Conservation (phyloP, 306 rosid genomes). For the Calophaca sinica region DNA sequence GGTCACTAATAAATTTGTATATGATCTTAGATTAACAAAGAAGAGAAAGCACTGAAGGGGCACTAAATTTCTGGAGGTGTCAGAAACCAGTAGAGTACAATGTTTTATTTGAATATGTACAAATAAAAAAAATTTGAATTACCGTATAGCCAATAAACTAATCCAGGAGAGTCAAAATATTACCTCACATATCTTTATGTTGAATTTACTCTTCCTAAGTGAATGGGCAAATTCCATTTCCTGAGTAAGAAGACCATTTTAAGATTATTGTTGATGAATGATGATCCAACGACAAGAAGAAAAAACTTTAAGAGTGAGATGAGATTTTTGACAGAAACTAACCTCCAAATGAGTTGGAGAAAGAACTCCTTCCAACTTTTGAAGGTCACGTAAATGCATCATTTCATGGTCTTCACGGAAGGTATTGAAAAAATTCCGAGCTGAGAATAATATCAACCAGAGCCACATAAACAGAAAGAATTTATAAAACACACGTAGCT, state of each 20-base stretch:
- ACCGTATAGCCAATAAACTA: background rate
- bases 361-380: constrained; percentile 93
- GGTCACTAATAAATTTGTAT: constrained; percentile 2
- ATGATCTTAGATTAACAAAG: background rate
- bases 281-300: constrained; percentile 26
- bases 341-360: constrained; percentile 92
- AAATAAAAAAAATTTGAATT: background rate
- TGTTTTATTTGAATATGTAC: background rate
- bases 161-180: constrained; percentile 39
- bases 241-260: constrained; percentile 50
- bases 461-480: constrained; percentile 31
- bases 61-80: background rate
- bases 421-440: constrained; percentile 77
- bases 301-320: background rate
- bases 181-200: constrained; percentile 97
- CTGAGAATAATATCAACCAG: constrained; percentile 58
- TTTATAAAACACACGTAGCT: constrained; percentile 23
- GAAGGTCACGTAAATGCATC: constrained; percentile 88
- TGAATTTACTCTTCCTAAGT: constrained; percentile 87
- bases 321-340: constrained; percentile 28
- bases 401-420: constrained; percentile 93
- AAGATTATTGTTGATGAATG: constrained; percentile 30
- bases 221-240: constrained; percentile 99
- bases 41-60: constrained; percentile 13
- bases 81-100: background rate